Conservation (phyloP, 139 green algal species). For the Picochlorum sp. region DNA sequence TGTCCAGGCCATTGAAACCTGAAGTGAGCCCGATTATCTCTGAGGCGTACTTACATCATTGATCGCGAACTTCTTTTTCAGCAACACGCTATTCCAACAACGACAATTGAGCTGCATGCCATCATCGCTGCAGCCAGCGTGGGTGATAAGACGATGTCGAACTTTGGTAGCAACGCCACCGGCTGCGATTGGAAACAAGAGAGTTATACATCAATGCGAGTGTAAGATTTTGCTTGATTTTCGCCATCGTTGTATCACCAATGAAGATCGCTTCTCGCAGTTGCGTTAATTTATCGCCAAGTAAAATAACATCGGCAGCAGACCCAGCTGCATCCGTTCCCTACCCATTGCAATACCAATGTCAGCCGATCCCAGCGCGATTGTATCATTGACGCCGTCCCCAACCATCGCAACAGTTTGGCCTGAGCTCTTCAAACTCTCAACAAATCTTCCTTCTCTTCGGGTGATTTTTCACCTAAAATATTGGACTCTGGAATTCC, state of each 20-base stretch:
- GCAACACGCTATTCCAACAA: constrained; percentile 79
- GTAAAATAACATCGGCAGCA: constrained; percentile 79
- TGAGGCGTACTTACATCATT: constrained; percentile 5
- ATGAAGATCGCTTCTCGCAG: constrained; percentile 73
- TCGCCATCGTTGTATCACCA: constrained; percentile 63
- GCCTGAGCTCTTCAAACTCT: constrained; percentile 31
- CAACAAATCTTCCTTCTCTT: constrained; percentile 41
- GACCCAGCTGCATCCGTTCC: constrained; percentile 69
- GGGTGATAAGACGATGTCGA: constrained; percentile 74
- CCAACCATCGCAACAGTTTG: constrained; percentile 84
- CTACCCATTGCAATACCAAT: constrained; percentile 72
- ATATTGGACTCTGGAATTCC: constrained; percentile 37
- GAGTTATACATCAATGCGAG: constrained; percentile 95
- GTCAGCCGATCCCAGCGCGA: constrained; percentile 69
- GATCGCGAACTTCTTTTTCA: constrained; percentile 26
- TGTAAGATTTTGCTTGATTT: constrained; percentile 87
- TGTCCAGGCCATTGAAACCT: constrained; percentile 23
- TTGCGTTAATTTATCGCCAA: constrained; percentile 75
- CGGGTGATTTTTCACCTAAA: constrained; percentile 37
- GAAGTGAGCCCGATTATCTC: constrained; percentile 21
- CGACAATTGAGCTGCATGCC: constrained; percentile 76
- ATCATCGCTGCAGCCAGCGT: constrained; percentile 79
- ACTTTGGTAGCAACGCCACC: constrained; percentile 69
- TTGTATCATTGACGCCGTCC: constrained; percentile 94
- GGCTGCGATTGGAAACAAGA: constrained; percentile 84